These are phyloP conservation scores for Tylopilus sp. DNA, from an alignment of 1,284 basidiomycete species.

Conservation along the genomic window DNA sequence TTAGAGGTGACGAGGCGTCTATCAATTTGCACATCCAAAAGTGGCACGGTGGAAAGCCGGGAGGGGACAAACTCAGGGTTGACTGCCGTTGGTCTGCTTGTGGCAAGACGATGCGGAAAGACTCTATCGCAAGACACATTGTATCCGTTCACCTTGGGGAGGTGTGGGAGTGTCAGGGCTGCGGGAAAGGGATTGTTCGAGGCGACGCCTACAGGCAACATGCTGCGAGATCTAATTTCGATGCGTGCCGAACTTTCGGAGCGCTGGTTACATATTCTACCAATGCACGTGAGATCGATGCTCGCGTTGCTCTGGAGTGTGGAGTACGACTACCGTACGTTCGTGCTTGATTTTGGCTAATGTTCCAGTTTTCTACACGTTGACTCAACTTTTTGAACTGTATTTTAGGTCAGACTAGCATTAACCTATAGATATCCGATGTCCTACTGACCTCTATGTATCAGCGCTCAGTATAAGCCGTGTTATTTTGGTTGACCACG, in stretches of 20 bases:
- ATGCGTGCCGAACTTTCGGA: constrained; percentile 7
- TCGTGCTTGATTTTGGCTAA: background rate
- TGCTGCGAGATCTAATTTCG: background rate
- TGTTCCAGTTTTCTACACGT: background rate
- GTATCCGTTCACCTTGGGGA: constrained; percentile 15
- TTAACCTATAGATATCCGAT: too few relatives aligned
- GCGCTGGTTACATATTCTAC: constrained; percentile 13
- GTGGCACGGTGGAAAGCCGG: constrained; percentile 19
- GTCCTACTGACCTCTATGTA: too few relatives aligned
- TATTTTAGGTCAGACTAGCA: too few relatives aligned
- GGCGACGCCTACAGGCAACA: constrained; percentile 13
- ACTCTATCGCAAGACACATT: constrained; percentile 20
- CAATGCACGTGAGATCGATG: background rate
- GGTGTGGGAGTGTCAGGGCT: constrained; percentile 17
- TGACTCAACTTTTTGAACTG: background rate
- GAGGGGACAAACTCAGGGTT: constrained; percentile 11
- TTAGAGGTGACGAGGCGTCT: constrained; percentile 18
- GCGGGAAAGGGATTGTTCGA: constrained; percentile 6
- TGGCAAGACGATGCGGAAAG: constrained; percentile 16
- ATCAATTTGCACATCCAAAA: constrained; percentile 21
- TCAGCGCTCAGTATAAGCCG: too few relatives aligned
- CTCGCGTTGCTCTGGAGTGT: constrained; percentile 9
- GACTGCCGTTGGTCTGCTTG: constrained; percentile 18
- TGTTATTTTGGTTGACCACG: too few relatives aligned
- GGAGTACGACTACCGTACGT: background rate